These are phyloP conservation scores for Diaporthe sp. DNA, from an alignment of 2,329 filamentous ascomycete species.

Conservation along the genomic window DNA sequence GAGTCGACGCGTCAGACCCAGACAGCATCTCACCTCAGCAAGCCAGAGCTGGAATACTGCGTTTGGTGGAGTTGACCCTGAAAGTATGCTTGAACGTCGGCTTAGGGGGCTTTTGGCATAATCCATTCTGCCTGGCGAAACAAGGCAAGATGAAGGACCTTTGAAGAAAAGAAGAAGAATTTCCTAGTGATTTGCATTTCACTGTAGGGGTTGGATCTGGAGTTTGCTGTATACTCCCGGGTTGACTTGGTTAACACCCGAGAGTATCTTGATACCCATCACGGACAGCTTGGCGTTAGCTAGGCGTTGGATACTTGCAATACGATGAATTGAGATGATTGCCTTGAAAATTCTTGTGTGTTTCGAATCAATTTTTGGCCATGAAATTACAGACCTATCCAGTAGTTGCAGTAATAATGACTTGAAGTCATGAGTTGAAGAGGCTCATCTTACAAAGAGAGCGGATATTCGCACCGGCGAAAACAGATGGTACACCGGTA, in stretches of 20 bases:
- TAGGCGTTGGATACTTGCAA: slow-evolving; percentile 5
- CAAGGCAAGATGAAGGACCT: not conserved
- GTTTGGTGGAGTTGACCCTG: not conserved
- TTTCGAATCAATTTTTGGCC: not conserved
- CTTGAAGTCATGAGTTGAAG: not conserved
- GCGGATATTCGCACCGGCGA: no score
- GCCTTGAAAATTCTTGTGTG: not conserved
- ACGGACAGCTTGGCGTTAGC: slow-evolving; percentile 19
- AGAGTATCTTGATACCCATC: slow-evolving; percentile 20
- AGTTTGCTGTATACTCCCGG: not conserved
- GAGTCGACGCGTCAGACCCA: not conserved
- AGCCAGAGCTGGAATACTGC: not conserved
- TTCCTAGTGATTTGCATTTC: not conserved
- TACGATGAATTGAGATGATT: not conserved
- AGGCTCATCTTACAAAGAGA: not conserved
- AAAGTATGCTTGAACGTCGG: not conserved
- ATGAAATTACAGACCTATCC: not conserved
- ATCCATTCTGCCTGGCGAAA: not conserved
- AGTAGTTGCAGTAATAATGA: not conserved
- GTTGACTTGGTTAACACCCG: not conserved
- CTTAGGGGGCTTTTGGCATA: not conserved
- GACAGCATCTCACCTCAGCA: not conserved
- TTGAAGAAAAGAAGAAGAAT: not conserved
- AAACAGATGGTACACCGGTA: no score
- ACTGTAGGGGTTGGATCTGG: not conserved